Percentiles rank a stretch among this genome's conserved stretches.
Conservation (phyloP, 805 yeast genomes). For the Saccharomycodes ludwigii region DNA sequence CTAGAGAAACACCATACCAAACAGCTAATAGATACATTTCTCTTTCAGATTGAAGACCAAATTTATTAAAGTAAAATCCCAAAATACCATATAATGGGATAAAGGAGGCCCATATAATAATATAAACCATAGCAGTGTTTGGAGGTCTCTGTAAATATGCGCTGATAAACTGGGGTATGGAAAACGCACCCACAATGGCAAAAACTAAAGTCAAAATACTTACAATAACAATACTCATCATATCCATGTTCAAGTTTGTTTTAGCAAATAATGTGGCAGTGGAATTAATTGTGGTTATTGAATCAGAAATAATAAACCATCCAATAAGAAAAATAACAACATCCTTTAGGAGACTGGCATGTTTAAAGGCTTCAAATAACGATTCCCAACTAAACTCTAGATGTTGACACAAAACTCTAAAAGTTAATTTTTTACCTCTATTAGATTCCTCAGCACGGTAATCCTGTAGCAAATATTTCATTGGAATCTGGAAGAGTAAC, state of each 20-base stretch:
- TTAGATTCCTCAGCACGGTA: background rate
- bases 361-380: slow-evolving; percentile 39
- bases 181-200: slow-evolving; percentile 56
- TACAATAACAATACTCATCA: slow-evolving; percentile 49
- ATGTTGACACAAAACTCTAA: slow-evolving; percentile 20
- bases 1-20: slow-evolving; percentile 68
- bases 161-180: slow-evolving; percentile 35
- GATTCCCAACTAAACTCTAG: slow-evolving; percentile 52
- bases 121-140: slow-evolving; percentile 35
- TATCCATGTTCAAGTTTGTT: slow-evolving; percentile 55
- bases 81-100: slow-evolving; percentile 63
- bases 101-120: slow-evolving; percentile 47
- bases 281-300: slow-evolving; percentile 66
- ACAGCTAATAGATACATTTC: slow-evolving; percentile 61
- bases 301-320: slow-evolving; percentile 70
- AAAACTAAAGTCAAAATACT: slow-evolving; percentile 55
- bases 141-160: slow-evolving; percentile 30
- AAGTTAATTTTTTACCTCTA: slow-evolving; percentile 3
- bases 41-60: slow-evolving; percentile 50
- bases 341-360: slow-evolving; percentile 48
- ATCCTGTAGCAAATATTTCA: slow-evolving; percentile 31
- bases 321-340: slow-evolving; percentile 55
- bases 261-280: slow-evolving; percentile 70
- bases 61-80: slow-evolving; percentile 41
- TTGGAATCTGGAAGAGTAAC: slow-evolving; percentile 58